Evolutionary conservation across 164 flowering plant genomes (phyloP).

Genomic region (Sextonia rubra): DNA sequence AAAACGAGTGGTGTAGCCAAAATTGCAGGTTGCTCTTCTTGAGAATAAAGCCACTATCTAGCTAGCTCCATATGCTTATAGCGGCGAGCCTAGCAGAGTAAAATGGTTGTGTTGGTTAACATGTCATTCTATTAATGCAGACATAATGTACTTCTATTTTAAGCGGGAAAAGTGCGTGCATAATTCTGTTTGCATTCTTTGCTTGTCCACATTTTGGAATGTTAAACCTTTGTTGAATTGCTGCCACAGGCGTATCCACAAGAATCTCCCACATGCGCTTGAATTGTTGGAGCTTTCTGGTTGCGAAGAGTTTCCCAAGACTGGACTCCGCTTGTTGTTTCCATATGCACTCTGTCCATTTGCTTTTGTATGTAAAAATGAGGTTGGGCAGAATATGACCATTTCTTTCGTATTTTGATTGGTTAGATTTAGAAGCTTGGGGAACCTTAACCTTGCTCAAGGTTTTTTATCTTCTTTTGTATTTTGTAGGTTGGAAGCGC

Average conservation of each 20-base stretch:
- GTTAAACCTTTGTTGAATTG: not conserved
- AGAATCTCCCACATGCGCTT: slow-evolving; percentile 36
- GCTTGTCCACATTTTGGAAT: not conserved
- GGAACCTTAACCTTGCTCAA: too few relatives aligned
- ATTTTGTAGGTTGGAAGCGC: slow-evolving; percentile 26
- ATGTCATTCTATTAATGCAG: too few relatives aligned
- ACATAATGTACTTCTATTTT: too few relatives aligned
- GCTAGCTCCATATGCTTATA: too few relatives aligned
- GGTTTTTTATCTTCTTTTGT: too few relatives aligned
- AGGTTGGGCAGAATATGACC: slow-evolving; percentile 32
- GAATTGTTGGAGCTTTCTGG: slow-evolving; percentile 56
- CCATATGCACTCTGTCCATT: slow-evolving; percentile 57
- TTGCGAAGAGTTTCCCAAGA: slow-evolving; percentile 35
- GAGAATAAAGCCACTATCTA: too few relatives aligned
- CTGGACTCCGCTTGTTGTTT: slow-evolving; percentile 61
- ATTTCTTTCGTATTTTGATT: not conserved
- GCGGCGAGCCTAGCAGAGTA: too few relatives aligned
- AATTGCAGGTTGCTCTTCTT: too few relatives aligned
- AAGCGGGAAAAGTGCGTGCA: too few relatives aligned
- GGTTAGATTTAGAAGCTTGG: not conserved
- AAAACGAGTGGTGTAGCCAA: too few relatives aligned
- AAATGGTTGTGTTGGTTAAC: too few relatives aligned
- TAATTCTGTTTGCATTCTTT: not conserved
- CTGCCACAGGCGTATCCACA: slow-evolving; percentile 60
- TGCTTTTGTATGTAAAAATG: slow-evolving; percentile 47